Conservation (phyloP, 768 basidiomycete genomes). For the Daedaleopsis nitida region DNA sequence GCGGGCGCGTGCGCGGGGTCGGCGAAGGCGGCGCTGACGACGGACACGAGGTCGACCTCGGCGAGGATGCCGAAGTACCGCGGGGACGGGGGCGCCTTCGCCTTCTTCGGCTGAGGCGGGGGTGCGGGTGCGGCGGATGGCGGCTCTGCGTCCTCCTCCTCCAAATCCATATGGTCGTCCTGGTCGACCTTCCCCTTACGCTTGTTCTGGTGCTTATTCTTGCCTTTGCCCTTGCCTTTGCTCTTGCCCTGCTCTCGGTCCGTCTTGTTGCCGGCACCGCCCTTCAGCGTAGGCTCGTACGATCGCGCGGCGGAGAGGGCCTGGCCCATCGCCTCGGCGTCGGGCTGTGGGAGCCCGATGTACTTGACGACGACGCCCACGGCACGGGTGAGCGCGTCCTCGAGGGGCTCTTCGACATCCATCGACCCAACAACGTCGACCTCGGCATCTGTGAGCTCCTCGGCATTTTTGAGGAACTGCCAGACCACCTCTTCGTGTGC, state of each 20-base stretch:
- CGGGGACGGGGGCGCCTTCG: slow-evolving; percentile 30
- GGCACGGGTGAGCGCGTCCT: slow-evolving; percentile 57
- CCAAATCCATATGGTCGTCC: slow-evolving; percentile 17
- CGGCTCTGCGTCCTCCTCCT: no score
- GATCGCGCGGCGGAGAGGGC: slow-evolving; percentile 44
- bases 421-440: slow-evolving; percentile 74
- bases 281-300: slow-evolving; percentile 37
- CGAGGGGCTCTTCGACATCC: slow-evolving; percentile 55
- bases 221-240: slow-evolving; percentile 29
- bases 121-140: no score
- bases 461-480: slow-evolving; percentile 68
- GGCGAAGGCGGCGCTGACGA: slow-evolving; percentile 48
- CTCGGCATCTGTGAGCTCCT: slow-evolving; percentile 62
- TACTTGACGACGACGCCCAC: slow-evolving; percentile 58
- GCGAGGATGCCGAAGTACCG: slow-evolving; percentile 82
- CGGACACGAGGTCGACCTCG: slow-evolving; percentile 61
- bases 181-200: slow-evolving; percentile 37
- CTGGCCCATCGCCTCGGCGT: slow-evolving; percentile 54
- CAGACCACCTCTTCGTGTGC: slow-evolving; percentile 81
- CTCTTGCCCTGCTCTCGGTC: slow-evolving; percentile 16
- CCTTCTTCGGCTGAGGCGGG: slow-evolving; percentile 1
- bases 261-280: neutral
- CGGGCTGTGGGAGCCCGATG: slow-evolving; percentile 56
- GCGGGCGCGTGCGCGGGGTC: slow-evolving; percentile 35
- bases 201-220: slow-evolving; percentile 28